A percentile compares a stretch with the other conserved stretches of the same genome.
Conservation (phyloP, 371 early-diverging fungal genomes). For the Amoeboaphelidium protococcarum region DNA sequence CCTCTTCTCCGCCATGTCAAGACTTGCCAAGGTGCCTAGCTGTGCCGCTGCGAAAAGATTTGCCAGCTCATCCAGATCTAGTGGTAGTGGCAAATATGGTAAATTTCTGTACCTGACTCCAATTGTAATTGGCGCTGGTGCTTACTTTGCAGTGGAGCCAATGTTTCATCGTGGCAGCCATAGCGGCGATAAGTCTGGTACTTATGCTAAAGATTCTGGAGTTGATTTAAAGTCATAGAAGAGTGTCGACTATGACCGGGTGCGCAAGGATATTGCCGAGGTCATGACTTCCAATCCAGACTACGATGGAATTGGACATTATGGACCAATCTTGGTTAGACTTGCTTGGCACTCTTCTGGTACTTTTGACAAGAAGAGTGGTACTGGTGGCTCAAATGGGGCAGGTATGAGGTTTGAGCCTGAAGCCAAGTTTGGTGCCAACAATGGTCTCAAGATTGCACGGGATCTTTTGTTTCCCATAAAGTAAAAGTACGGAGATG, state of each 20-base stretch:
- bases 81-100: too few species aligned
- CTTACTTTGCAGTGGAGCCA: too few species aligned
- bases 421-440: slow-evolving; percentile 21
- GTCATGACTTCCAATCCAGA: not conserved
- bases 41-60: too few species aligned
- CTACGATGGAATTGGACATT: not conserved
- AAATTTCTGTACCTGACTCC: too few species aligned
- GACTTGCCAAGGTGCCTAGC: too few species aligned
- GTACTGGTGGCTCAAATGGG: slow-evolving; percentile 70
- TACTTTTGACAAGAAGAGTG: slow-evolving; percentile 46
- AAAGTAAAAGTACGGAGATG: slow-evolving; percentile 46
- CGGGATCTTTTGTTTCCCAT: slow-evolving; percentile 47
- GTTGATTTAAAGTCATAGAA: too few species aligned
- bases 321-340: slow-evolving; percentile 6
- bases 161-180: too few species aligned
- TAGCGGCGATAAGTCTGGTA: too few species aligned
- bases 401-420: slow-evolving; percentile 43
- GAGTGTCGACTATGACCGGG: not conserved
- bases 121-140: too few species aligned
- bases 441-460: slow-evolving; percentile 55
- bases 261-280: not conserved
- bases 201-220: too few species aligned
- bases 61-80: too few species aligned
- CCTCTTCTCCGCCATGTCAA: too few species aligned
- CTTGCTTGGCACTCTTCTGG: slow-evolving; percentile 85